Evolutionary conservation across 768 basidiomycete genomes (phyloP).

Genomic region (Grammothele lineata): DNA sequence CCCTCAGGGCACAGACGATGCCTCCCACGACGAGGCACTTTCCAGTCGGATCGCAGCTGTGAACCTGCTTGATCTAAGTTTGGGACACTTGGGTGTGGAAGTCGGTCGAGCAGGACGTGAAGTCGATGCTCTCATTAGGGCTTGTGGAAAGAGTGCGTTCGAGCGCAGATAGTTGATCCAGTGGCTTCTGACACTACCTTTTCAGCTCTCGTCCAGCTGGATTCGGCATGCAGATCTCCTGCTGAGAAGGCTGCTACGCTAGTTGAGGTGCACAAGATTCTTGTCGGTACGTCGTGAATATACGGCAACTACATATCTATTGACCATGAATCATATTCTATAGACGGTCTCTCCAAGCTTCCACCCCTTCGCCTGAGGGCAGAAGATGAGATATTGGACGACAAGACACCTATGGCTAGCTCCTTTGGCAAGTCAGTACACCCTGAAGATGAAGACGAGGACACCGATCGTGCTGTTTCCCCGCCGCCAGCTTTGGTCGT

Average conservation of each 20-base stretch:
- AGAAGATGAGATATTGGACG: conserved; percentile 41
- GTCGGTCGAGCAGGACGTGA: conserved; percentile 47
- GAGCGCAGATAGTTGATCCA: too few species aligned
- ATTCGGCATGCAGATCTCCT: conserved; percentile 52
- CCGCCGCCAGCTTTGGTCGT: conserved; percentile 11
- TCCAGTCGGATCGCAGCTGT: conserved; percentile 87
- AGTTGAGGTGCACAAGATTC: conserved; percentile 78
- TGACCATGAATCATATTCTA: too few species aligned
- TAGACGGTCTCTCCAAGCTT: conserved; percentile 71
- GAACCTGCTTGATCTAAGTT: conserved; percentile 82
- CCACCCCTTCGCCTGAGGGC: conserved; percentile 74
- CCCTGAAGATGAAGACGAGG: background rate
- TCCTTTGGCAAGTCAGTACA: conserved; percentile 9
- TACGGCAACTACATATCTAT: too few species aligned
- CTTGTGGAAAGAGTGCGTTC: conserved; percentile 75
- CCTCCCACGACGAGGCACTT: conserved; percentile 85
- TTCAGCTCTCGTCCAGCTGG: conserved; percentile 51
- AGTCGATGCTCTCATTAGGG: conserved; percentile 60
- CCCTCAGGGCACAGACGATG: conserved; percentile 70
- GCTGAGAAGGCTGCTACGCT: conserved; percentile 76
- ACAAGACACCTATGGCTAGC: conserved; percentile 28
- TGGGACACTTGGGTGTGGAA: conserved; percentile 88
- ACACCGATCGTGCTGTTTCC: conserved; percentile 4
- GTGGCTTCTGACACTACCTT: too few species aligned
- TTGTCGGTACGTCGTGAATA: conserved; percentile 61